phyloP scores from a whole-genome alignment of 345 rosid species.

The Populus nigra region DNA sequence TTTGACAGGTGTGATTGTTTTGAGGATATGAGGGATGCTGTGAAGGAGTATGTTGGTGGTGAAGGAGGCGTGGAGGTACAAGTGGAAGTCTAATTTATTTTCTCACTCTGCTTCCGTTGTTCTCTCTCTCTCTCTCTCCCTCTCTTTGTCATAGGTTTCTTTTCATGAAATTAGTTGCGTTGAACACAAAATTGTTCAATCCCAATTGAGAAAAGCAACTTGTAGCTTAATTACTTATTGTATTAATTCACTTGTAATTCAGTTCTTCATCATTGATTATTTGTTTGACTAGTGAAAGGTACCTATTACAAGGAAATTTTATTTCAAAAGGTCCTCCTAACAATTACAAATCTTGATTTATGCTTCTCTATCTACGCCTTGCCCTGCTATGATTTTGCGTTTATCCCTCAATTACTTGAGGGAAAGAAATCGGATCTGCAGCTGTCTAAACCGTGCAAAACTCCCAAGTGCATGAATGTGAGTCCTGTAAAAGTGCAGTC shows the following conservation, averaged over 20 bases:
- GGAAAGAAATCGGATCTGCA: not conserved
- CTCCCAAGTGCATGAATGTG: not conserved
- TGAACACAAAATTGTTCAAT: conserved; percentile 24
- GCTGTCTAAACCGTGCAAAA: not conserved
- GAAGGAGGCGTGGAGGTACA: not conserved
- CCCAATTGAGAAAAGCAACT: not conserved
- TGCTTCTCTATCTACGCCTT: not conserved
- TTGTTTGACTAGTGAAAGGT: not conserved
- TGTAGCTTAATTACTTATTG: not conserved
- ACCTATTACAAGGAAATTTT: not conserved
- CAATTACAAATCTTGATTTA: not conserved
- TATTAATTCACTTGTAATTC: not conserved
- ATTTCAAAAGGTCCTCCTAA: not conserved
- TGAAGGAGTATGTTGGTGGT: conserved; percentile 39
- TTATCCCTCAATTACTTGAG: not conserved
- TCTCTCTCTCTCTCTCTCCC: not conserved
- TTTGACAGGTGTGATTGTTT: conserved; percentile 45
- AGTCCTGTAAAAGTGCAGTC: not conserved
- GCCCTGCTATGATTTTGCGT: not conserved
- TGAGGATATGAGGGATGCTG: conserved; percentile 77
- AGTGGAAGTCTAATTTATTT: not conserved
- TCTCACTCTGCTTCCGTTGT: not conserved
- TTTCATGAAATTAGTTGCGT: not conserved
- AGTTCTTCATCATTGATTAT: not conserved
- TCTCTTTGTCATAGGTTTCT: not conserved